These are phyloP conservation scores for Inonotus hispidus DNA, from an alignment of 1,284 basidiomycete species.

Conservation along the genomic window DNA sequence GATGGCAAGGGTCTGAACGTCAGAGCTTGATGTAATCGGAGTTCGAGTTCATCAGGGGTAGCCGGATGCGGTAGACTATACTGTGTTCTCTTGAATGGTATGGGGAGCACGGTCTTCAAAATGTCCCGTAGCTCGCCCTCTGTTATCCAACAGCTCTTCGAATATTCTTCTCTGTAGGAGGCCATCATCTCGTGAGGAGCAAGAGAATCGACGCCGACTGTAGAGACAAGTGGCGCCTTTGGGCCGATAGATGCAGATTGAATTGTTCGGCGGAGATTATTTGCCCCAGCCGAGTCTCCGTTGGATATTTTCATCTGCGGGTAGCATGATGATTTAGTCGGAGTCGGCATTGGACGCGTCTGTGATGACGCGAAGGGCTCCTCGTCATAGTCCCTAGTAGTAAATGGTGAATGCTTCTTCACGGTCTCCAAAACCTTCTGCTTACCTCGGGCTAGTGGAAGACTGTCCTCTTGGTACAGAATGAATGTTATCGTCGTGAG, in stretches of 20 bases:
- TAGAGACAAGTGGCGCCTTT: not conserved
- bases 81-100: not conserved
- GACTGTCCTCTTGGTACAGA: not conserved
- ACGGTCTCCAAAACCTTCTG: too few species aligned
- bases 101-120: slow-evolving; percentile 1
- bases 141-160: not conserved
- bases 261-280: not conserved
- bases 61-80: slow-evolving; percentile 10
- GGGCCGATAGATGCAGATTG: not conserved
- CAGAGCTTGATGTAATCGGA: slow-evolving; percentile 14
- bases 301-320: not conserved
- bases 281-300: not conserved
- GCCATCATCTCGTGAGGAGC: not conserved
- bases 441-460: too few species aligned
- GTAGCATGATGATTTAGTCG: not conserved
- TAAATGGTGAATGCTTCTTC: not conserved
- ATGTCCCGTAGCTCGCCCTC: slow-evolving; percentile 3
- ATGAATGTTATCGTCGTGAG: not conserved
- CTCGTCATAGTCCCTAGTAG: not conserved
- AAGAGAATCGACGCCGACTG: slow-evolving; percentile 2
- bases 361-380: not conserved
- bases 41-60: slow-evolving; percentile 14
- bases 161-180: not conserved
- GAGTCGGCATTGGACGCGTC: not conserved
- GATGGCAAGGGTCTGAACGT: slow-evolving; percentile 17